These are phyloP conservation scores for Hordeum marinum DNA, from an alignment of 176 grass and related monocot species.

Conservation along the genomic window DNA sequence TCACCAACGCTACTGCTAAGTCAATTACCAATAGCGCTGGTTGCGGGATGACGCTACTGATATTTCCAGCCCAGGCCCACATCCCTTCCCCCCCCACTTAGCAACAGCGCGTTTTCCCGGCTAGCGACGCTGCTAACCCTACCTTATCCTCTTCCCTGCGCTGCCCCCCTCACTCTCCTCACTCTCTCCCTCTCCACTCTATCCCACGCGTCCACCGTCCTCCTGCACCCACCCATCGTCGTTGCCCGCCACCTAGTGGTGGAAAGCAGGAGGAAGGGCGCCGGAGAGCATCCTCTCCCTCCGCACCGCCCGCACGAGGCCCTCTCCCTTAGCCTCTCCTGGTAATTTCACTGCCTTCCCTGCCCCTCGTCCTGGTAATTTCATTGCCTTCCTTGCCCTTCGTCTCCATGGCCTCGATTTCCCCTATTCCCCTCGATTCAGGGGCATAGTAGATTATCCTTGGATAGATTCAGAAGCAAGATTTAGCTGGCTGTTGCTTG, in stretches of 20 bases:
- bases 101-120: too few relatives aligned
- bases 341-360: conserved; percentile 5
- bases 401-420: not conserved
- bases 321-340: conserved; percentile 53
- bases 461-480: not conserved
- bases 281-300: conserved; percentile 24
- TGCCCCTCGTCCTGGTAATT: conserved; percentile 12
- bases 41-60: too few relatives aligned
- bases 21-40: too few relatives aligned
- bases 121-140: too few relatives aligned
- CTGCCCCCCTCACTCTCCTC: too few relatives aligned
- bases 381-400: not conserved
- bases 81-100: too few relatives aligned
- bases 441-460: not conserved
- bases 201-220: too few relatives aligned
- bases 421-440: not conserved
- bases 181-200: too few relatives aligned
- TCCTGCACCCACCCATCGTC: too few relatives aligned
- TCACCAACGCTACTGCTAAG: too few relatives aligned
- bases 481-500: not conserved
- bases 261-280: conserved; percentile 33
- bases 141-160: too few relatives aligned
- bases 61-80: too few relatives aligned
- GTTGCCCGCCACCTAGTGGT: not conserved
- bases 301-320: conserved; percentile 53